These are phyloP conservation scores for Colletotrichum sp. DNA, from an alignment of 2,329 filamentous ascomycete genomes.

Conservation along the genomic window DNA sequence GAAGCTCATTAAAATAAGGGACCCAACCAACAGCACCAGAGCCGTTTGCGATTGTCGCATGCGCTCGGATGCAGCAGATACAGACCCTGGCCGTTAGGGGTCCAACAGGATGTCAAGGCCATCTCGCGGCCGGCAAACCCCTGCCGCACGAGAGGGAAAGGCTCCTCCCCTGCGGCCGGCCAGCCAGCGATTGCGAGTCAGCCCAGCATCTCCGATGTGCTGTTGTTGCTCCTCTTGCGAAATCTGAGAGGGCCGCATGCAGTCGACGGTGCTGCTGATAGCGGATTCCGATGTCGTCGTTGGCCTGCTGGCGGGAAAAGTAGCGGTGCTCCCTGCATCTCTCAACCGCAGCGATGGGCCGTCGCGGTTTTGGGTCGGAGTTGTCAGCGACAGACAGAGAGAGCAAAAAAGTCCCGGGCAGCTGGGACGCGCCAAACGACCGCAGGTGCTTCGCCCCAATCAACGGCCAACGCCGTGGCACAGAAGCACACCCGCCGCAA, in stretches of 20 bases:
- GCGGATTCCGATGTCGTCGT: neutral
- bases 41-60: neutral
- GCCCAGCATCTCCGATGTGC: neutral
- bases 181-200: slow-evolving; percentile 2
- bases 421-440: neutral
- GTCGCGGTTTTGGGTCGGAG: neutral
- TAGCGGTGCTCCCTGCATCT: neutral
- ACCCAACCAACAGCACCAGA: neutral
- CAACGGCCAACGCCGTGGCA: neutral
- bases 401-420: neutral
- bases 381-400: neutral
- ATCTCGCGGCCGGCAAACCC: neutral
- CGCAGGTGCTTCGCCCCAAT: neutral
- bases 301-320: neutral
- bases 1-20: neutral
- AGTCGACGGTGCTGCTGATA: neutral
- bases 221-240: neutral
- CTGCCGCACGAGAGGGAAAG: neutral
- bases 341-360: neutral
- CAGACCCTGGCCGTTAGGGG: neutral
- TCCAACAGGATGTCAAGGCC: neutral
- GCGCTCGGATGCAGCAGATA: neutral
- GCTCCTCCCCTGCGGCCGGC: neutral
- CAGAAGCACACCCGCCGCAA: neutral
- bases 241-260: neutral